Conservation (phyloP, 768 basidiomycete species). For the Russula sp. region DNA sequence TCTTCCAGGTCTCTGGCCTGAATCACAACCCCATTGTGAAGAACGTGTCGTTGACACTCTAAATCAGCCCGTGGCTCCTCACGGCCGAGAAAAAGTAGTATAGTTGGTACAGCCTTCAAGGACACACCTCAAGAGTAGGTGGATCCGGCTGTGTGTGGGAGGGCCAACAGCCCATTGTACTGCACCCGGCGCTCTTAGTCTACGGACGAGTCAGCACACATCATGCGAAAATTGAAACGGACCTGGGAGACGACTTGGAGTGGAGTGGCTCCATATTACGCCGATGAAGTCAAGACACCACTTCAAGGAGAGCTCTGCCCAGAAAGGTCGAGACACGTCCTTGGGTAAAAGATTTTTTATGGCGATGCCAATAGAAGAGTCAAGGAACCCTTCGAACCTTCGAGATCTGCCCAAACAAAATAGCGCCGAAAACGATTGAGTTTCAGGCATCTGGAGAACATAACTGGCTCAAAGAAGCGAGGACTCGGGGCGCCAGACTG, state of each 20-base stretch:
- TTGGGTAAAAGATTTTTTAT: not conserved
- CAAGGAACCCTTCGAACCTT: slow-evolving; percentile 8
- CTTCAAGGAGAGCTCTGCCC: not conserved
- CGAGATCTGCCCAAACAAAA: slow-evolving; percentile 19
- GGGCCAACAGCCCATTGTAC: slow-evolving; percentile 24
- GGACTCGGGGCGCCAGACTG: too few species aligned
- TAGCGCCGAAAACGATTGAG: not conserved
- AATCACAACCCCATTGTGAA: slow-evolving; percentile 17
- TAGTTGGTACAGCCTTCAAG: slow-evolving; percentile 3
- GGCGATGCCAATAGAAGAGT: not conserved
- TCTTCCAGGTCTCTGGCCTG: slow-evolving; percentile 22
- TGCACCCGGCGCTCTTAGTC: slow-evolving; percentile 3
- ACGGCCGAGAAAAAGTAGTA: not conserved
- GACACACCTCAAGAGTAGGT: slow-evolving; percentile 18
- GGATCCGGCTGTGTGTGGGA: slow-evolving; percentile 18
- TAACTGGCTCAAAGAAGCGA: not conserved
- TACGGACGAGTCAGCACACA: not conserved
- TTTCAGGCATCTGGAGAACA: slow-evolving; percentile 4
- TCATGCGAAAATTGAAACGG: not conserved
- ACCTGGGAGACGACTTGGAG: slow-evolving; percentile 22
- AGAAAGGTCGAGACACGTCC: slow-evolving; percentile 4
- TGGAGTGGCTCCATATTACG: slow-evolving; percentile 7
- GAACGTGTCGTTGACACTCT: slow-evolving; percentile 18
- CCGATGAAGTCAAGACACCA: not conserved
- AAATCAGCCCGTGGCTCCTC: slow-evolving; percentile 21